Base-by-base conservation (phyloP, 2,329 filamentous ascomycete species). In the Cordyceps tenuipes region DNA sequence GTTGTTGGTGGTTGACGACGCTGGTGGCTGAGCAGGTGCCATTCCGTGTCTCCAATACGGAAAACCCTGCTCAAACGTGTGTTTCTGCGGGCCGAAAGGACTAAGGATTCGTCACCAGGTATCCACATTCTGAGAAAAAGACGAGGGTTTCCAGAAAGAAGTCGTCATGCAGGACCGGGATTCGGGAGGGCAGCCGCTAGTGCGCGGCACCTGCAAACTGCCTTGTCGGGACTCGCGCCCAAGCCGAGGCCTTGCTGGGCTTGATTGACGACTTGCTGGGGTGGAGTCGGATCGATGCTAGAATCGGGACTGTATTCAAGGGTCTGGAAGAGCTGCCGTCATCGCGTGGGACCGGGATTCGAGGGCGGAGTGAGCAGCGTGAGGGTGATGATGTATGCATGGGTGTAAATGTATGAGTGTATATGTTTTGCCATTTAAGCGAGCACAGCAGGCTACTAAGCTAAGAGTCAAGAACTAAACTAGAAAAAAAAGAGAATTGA, bases 111-210 rank as follows among this genome's bases (percentile, higher is more conserved):
- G 57, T 55, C 29, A 54, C 43, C 57, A 39, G 1, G 23, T 41
- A 34, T 21, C 57, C 57, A 48, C 41, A n/a, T 49, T 31, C 29
- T 54, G 4, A 19, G 7, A 8, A 17, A 12, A 23, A 36, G 29
- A 31, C 0, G 36, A 43, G 31, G 50, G 50, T 43, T 60, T 60
- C 50, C 6, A 43, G 49, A 53, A 54, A 29, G 29, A 49, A 54
- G 41, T 55, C 44, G 43, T 36, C 31, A n/a, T 54, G 57, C 23
- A 48, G 29, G 34, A 49, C 31, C 57, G 57, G 57, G 50, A 54
- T 60, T 60, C 57, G 57, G 57, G 21, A 54, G 44, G 21, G n/a
- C 36, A 43, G 19, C 57, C 57, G 57, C 7, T 60, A 60, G 57
- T 21, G 57, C 50, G 43, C 54, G 50, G 50, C 43, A 54, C 23